Evolutionary conservation across 495 filamentous ascomycete species (phyloP), one percentile per base, ranked within the genome.

Genomic region (Talaromyces borbonicus): DNA sequence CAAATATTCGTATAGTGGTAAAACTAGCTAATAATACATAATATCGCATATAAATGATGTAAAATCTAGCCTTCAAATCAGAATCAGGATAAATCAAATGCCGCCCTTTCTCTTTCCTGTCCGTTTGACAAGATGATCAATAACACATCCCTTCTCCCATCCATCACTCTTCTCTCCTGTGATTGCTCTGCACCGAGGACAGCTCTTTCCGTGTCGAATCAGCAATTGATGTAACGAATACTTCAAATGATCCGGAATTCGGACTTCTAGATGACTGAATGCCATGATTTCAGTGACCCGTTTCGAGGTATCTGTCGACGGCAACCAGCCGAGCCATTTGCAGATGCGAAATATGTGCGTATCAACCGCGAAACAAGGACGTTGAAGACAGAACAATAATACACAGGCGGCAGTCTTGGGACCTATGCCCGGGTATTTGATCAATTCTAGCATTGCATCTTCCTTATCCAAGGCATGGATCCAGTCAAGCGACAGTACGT

Each of bases 331-430:
- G 0, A 98, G 76, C 81, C 88, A 95, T 46, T 79, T 81, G 55
- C 78, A 80, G 46, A 95, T 75, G 15, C 87, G 79, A 57, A 81
- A 81, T 49, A 92, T 86, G 52, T 90, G 87, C 0, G 87, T 93
- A 53, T 92, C 87, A 1, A 93, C 87, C 0, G 87, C 86, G 54
- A 90, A 90, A 57, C 80, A 83, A 0, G 85, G 83, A 9, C 77
- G 74, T 51, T 77, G 77, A 19, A 93, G 73, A 59, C 85, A 89
- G 59, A 93, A 93, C 2, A 90, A 69, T 9, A 84, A 62, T 11
- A 90, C 84, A 52, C 92, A 98, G 6, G 86, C 82, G 3, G 90
- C 84, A 0, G 90, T 95, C 65, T 98, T 98, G 43, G 86, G 80
- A 0, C 90, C 92, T 48, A 97, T 85, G 3, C 90, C 92, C 2